Evolutionary conservation across 306 rosid species (phyloP).

Genomic region (Comarum palustre): DNA sequence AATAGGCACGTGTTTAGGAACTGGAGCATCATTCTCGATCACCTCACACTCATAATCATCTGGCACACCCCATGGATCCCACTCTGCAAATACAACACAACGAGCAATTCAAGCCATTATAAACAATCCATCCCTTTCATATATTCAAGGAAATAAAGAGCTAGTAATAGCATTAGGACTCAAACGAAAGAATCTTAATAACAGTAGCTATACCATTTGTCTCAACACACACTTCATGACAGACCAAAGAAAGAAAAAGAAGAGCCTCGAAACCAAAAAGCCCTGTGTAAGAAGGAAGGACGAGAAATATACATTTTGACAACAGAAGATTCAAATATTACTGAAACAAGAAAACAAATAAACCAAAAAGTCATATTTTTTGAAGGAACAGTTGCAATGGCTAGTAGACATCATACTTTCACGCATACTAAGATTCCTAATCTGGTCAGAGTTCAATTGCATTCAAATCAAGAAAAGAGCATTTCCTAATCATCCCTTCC

Average conservation of each 20-base stretch:
- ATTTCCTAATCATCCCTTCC: not conserved
- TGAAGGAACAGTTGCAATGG: not conserved
- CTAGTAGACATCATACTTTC: not conserved
- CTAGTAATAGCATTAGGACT: not conserved
- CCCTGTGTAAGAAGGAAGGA: not conserved
- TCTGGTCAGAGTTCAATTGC: not conserved
- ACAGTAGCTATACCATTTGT: not conserved
- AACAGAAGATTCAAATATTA: not conserved
- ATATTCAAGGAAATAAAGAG: conserved; percentile 11
- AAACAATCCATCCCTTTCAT: not conserved
- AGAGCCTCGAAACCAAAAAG: not conserved
- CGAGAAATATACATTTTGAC: not conserved
- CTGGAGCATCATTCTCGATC: conserved; percentile 80
- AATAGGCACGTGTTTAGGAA: conserved; percentile 77
- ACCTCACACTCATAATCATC: conserved; percentile 81
- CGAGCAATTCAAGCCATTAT: conserved; percentile 7
- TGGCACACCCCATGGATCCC: conserved; percentile 93
- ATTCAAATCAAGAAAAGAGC: not conserved
- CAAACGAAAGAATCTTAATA: not conserved
- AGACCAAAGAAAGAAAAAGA: not conserved
- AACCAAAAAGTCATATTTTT: not conserved
- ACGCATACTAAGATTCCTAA: not conserved
- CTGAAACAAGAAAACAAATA: not conserved
- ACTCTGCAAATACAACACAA: conserved; percentile 57
- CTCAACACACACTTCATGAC: not conserved